Evolutionary conservation across 1,284 basidiomycete genomes (phyloP).

Genomic region (Cryptococcus sp.): DNA sequence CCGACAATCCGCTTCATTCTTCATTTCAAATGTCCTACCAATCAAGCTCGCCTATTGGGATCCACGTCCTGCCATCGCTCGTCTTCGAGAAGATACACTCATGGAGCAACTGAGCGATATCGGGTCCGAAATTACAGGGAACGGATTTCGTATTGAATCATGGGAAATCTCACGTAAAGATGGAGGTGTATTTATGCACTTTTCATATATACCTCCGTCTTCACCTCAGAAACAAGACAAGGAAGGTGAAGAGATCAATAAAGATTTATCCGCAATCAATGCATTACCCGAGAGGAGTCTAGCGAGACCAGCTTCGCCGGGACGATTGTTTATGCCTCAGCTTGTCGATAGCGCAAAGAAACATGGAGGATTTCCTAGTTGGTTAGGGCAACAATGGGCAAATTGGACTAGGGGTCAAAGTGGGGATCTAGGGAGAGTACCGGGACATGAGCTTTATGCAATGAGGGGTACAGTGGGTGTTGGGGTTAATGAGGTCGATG

Average conservation of each 20-base stretch:
- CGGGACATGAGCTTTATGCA: slow-evolving; percentile 41
- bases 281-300: slow-evolving; percentile 21
- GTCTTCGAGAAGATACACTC: slow-evolving; percentile 37
- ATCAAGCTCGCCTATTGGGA: slow-evolving; percentile 42
- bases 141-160: slow-evolving; percentile 43
- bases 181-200: slow-evolving; percentile 74
- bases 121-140: slow-evolving; percentile 24
- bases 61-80: slow-evolving; percentile 31
- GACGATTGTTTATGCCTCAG: slow-evolving; percentile 37
- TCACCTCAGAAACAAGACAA: slow-evolving; percentile 4
- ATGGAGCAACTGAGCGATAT: slow-evolving; percentile 44
- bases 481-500: slow-evolving; percentile 1
- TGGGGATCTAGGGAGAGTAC: slow-evolving; percentile 7
- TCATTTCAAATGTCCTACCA: slow-evolving; percentile 48
- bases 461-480: slow-evolving; percentile 1
- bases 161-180: slow-evolving; percentile 45
- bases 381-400: slow-evolving; percentile 44
- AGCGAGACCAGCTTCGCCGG: slow-evolving; percentile 24
- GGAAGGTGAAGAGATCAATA: slow-evolving; percentile 9
- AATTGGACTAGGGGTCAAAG: slow-evolving; percentile 2
- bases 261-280: slow-evolving; percentile 14
- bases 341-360: slow-evolving; percentile 33
- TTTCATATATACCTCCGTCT: slow-evolving; percentile 57
- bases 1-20: slow-evolving; percentile 41
- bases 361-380: slow-evolving; percentile 44